phyloP scores from a whole-genome alignment of 2,329 filamentous ascomycete species.

The Fusarium sp. region DNA sequence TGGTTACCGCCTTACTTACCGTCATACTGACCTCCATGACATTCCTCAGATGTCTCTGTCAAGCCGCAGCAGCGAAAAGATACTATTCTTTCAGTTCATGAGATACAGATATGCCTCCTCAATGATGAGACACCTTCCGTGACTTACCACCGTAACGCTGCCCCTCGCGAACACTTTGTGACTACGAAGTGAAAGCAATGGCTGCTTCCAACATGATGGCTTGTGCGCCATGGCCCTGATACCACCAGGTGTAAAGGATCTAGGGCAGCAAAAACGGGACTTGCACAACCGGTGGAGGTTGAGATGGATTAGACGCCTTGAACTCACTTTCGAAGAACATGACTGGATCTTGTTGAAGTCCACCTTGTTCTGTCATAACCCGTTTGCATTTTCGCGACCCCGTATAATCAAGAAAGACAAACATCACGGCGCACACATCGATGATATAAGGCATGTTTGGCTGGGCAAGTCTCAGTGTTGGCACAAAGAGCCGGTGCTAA shows the following conservation, averaged over 20 bases:
- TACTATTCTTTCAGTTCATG: neutral
- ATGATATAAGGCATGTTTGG: neutral
- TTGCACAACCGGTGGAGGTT: neutral
- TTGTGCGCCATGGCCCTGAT: neutral
- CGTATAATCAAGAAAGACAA: neutral
- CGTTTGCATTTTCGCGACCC: neutral
- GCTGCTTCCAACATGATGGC: neutral
- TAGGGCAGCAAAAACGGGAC: neutral
- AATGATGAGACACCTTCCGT: neutral
- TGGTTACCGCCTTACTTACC: slow-evolving; percentile 12
- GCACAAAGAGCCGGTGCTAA: neutral
- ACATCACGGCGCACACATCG: neutral
- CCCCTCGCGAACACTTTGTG: neutral
- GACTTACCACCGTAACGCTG: neutral
- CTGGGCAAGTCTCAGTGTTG: neutral
- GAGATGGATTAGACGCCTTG: neutral
- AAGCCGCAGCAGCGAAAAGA: neutral
- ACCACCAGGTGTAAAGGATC: neutral
- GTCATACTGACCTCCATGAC: slow-evolving; percentile 1
- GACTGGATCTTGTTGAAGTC: neutral
- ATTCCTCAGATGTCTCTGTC: neutral
- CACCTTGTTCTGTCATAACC: neutral
- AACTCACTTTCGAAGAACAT: neutral
- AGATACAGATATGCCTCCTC: neutral
- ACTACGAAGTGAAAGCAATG: neutral